Evolutionary conservation across 768 basidiomycete species (phyloP).

Genomic region (Auricularia auricula-judae): DNA sequence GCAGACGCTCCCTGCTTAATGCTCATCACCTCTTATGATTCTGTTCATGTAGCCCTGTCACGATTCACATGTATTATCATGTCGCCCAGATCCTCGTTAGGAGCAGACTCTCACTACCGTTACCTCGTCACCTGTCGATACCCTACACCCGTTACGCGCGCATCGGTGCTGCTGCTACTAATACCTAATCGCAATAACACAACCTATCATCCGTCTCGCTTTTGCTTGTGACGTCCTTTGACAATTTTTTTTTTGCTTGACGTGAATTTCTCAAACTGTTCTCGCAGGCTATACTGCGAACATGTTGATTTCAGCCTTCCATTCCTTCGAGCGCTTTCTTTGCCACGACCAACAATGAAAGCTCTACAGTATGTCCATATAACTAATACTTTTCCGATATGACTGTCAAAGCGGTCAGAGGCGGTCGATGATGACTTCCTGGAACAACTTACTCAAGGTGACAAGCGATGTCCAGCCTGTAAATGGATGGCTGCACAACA

Average conservation of each 20-base stretch:
- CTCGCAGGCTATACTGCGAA: no score
- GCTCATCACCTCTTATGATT: background rate
- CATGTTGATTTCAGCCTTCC: background rate
- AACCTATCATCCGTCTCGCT: no score
- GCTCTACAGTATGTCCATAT: background rate
- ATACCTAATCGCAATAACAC: no score
- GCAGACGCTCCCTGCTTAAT: background rate
- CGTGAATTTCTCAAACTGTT: no score
- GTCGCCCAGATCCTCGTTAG: background rate
- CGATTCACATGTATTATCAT: background rate
- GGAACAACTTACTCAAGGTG: constrained; percentile 59
- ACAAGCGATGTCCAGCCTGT: constrained; percentile 94
- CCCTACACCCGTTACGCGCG: background rate
- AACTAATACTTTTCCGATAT: constrained; percentile 55
- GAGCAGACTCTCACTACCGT: background rate
- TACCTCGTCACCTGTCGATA: background rate
- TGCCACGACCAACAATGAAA: background rate
- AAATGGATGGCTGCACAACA: constrained; percentile 68
- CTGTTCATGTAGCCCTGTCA: background rate
- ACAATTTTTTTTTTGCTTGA: no score
- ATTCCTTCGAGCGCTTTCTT: background rate
- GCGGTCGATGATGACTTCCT: background rate
- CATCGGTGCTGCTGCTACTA: no score
- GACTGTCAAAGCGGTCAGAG: constrained; percentile 27
- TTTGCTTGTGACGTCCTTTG: no score